Base-by-base conservation (phyloP, 768 basidiomycete genomes). In the Kwoniella botswanensis region DNA sequence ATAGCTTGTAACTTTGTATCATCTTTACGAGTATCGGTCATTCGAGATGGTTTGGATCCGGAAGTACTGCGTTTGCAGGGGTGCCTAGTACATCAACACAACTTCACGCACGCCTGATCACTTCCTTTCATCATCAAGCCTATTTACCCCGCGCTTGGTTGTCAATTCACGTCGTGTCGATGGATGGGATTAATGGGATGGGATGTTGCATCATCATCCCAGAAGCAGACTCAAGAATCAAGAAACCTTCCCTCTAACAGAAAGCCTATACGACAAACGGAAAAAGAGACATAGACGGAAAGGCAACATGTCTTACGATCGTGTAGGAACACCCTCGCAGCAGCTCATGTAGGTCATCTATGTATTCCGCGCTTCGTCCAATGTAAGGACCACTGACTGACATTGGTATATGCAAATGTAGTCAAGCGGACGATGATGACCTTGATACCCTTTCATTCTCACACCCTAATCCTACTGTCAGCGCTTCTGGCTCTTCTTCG, bases 391-490 rank as follows among this genome's bases (percentile, higher is more conserved):
- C 15, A 7, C 17, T 44, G 24, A 7, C 17, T 44, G 24, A 50
- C 22, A 53, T 59, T 63, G 41, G 63, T 52, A 43, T 35, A 1
- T 46, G 7, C 26, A 5, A 56, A 10, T 35, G 21, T 58, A 83
- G 82, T 52, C 82, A 82, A 77, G 82, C 82, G 68, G 82, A 83
- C 65, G 82, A 83, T 55, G 82, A 83, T 52, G 82, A 83, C 61
- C 77, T 83, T 52, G 82, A 82, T 62, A 61, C 77, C 35, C 74
- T 83, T 13, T 83, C 82, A 57, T 83, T 82, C 73, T 73, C 72
- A 13, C 74, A 76, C 41, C 76, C 76, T 58, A 55, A 56, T 21
- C 41, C 71, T 53, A 3, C 74, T 18, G 12, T 35, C 46, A 17
- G 2, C 12, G 12, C 46, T 18, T 6, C 46, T 50, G 46, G 46